phyloP scores from a whole-genome alignment of 2,329 filamentous ascomycete species.

The Colletotrichum shisoi region DNA sequence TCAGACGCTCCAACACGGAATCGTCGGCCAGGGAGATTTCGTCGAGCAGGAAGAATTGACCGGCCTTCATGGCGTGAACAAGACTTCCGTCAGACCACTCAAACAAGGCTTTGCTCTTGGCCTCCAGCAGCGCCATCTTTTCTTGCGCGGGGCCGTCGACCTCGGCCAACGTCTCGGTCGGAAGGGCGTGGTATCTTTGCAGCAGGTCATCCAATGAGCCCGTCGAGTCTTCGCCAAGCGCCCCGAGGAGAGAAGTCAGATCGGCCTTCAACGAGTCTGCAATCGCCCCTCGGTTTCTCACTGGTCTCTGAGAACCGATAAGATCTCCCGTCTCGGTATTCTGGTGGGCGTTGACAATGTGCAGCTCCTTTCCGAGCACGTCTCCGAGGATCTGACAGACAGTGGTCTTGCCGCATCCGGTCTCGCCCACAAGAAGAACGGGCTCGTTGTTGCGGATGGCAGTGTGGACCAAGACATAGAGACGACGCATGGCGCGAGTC shows the following conservation, averaged over 20 bases:
- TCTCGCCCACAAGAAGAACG: constrained; percentile 93
- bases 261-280: constrained; percentile 71
- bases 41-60: constrained; percentile 90
- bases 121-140: constrained; percentile 58
- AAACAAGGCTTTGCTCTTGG: constrained; percentile 83
- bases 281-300: constrained; percentile 82
- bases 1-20: constrained; percentile 92
- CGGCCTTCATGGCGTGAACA: constrained; percentile 90
- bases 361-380: constrained; percentile 75
- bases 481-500: constrained; percentile 91
- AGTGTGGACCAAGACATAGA: constrained; percentile 87
- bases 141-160: constrained; percentile 59
- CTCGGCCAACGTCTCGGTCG: constrained; percentile 52
- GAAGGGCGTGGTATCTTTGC: constrained; percentile 64
- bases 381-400: constrained; percentile 92
- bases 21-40: constrained; percentile 98
- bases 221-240: constrained; percentile 52
- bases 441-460: constrained; percentile 92
- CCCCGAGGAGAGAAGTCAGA: constrained; percentile 58
- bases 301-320: constrained; percentile 91
- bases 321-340: constrained; percentile 98
- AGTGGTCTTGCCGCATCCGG: constrained; percentile 96
- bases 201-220: constrained; percentile 65
- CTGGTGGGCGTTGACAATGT: constrained; percentile 96
- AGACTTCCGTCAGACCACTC: constrained; percentile 96